These are phyloP conservation scores for Aspergillus neoniger DNA, from an alignment of 2,329 filamentous ascomycete species.

Conservation along the genomic window DNA sequence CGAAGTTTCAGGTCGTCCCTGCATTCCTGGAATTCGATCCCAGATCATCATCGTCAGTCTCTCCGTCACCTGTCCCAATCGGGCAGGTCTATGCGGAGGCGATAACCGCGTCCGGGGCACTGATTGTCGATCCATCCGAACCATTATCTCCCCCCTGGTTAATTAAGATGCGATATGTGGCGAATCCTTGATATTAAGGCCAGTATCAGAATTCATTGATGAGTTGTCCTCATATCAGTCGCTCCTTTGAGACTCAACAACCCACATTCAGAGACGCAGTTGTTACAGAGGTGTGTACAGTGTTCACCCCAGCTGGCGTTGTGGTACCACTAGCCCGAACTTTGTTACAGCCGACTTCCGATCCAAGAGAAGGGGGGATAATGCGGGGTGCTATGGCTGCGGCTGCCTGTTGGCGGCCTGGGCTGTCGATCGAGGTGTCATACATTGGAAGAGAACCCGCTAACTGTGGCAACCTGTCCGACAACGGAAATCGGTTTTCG, in stretches of 20 bases:
- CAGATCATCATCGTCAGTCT: not conserved
- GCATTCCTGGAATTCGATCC: not conserved
- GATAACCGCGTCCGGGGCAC: slow-evolving; percentile 6
- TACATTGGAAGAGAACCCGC: not conserved
- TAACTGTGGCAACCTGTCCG: not conserved
- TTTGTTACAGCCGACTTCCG: not conserved
- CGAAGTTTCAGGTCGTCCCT: not conserved
- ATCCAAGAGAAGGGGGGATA: not conserved
- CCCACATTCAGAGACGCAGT: not conserved
- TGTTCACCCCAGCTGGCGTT: not conserved
- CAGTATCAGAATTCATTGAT: not conserved
- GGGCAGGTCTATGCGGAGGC: slow-evolving; percentile 11
- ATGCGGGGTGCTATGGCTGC: not conserved
- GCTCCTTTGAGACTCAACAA: not conserved
- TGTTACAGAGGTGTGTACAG: not conserved
- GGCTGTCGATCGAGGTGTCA: not conserved
- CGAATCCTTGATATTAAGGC: not conserved
- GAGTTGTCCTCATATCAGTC: not conserved
- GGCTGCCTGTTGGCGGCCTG: not conserved
- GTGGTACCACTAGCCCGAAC: not conserved
- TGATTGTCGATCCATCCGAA: slow-evolving; percentile 12
- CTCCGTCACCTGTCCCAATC: slow-evolving; percentile 2
- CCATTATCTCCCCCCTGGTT: slow-evolving; percentile 2
- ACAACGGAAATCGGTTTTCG: slow-evolving; percentile 1
- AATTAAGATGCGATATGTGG: not conserved